A percentile compares a stretch with the other conserved stretches of the same genome.
Evolutionary conservation across 495 filamentous ascomycete species (phyloP).

Genomic region (Penicillium tannophilum): DNA sequence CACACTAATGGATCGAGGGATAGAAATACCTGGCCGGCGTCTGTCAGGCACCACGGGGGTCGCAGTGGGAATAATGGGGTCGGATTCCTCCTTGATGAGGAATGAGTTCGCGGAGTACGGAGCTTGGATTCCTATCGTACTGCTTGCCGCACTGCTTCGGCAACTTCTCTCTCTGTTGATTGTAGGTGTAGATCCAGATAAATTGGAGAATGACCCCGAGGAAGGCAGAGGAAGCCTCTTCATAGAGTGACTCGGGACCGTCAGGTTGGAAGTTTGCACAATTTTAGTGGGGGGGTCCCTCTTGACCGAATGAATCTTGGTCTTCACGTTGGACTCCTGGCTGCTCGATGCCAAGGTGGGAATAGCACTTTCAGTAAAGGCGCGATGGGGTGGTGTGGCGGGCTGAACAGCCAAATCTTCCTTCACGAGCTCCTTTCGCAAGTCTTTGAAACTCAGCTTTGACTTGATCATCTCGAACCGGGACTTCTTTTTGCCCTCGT

Average conservation of each 20-base stretch:
- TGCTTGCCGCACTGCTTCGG: neutral
- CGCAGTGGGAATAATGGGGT: neutral
- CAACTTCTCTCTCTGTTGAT: neutral
- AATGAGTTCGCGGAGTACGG: neutral
- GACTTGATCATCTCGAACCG: slow-evolving; percentile 30
- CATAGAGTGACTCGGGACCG: neutral
- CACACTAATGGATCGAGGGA: slow-evolving; percentile 3
- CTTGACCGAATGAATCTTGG: neutral
- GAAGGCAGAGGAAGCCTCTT: slow-evolving; percentile 15
- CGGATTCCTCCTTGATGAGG: neutral
- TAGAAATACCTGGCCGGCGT: neutral
- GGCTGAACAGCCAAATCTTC: slow-evolving; percentile 9
- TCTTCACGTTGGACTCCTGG: neutral
- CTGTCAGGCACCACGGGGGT: neutral
- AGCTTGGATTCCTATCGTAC: neutral
- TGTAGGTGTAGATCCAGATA: neutral
- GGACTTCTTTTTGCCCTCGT: slow-evolving; percentile 30
- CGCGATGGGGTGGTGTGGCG: neutral
- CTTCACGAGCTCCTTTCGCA: slow-evolving; percentile 31
- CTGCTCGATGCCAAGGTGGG: neutral
- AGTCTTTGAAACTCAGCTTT: slow-evolving; percentile 40
- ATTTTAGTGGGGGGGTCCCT: neutral
- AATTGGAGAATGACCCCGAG: neutral
- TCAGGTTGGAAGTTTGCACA: neutral
- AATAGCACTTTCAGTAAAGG: neutral